phyloP scores from a whole-genome alignment of 1,139 yeast genomes.

The Candida dubliniensis region DNA sequence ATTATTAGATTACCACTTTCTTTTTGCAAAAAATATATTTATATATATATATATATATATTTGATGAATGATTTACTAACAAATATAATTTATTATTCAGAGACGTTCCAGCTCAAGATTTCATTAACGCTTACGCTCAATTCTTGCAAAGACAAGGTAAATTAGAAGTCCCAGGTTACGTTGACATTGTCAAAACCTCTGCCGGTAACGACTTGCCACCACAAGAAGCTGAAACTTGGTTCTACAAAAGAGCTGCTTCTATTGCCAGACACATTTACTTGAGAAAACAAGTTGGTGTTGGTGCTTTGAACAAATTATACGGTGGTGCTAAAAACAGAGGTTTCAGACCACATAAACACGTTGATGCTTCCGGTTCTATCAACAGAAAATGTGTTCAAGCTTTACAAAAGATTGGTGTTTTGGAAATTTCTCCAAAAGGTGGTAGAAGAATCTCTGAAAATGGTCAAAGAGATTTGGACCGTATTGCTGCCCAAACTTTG shows the following conservation, averaged over 20 bases:
- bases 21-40: too few relatives aligned
- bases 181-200: slow-evolving; percentile 98
- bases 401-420: slow-evolving; percentile 96
- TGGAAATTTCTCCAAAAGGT: slow-evolving; percentile 96
- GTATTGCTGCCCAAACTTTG: slow-evolving; percentile 99
- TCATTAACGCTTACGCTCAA: slow-evolving; percentile 99
- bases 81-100: slow-evolving; percentile 34
- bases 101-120: slow-evolving; percentile 99
- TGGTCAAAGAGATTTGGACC: slow-evolving; percentile 99
- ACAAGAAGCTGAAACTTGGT: slow-evolving; percentile 99
- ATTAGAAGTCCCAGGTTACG: slow-evolving; percentile 99
- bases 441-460: slow-evolving; percentile 99
- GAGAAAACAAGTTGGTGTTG: slow-evolving; percentile 99
- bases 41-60: too few relatives aligned
- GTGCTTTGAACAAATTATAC: slow-evolving; percentile 97
- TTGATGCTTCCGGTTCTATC: slow-evolving; percentile 97
- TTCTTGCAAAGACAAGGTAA: slow-evolving; percentile 99
- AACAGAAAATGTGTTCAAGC: slow-evolving; percentile 99
- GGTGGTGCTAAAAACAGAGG: slow-evolving; percentile 99
- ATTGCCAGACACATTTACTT: slow-evolving; percentile 99
- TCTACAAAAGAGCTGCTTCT: slow-evolving; percentile 99
- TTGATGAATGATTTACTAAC: slow-evolving; percentile 29
- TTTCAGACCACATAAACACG: slow-evolving; percentile 98
- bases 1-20: too few relatives aligned
- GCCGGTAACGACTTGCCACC: slow-evolving; percentile 99